Conservation (phyloP, 495 filamentous ascomycete genomes). For the Aeminium ludgeri region DNA sequence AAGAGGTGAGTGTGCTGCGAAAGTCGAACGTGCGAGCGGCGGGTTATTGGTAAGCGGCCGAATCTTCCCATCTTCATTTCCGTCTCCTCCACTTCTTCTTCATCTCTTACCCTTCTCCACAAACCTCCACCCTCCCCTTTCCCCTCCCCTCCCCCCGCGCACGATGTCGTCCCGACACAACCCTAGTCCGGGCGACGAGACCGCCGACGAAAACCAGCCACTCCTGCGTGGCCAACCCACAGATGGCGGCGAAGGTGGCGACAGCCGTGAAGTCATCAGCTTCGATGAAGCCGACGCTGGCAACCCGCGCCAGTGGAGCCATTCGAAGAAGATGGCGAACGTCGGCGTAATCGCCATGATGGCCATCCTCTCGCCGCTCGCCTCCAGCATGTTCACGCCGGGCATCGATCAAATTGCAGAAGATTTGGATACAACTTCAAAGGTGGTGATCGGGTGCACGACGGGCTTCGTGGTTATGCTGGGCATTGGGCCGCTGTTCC, state of each 20-base stretch:
- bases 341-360: conserved; percentile 28
- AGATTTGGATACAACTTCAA: conserved; percentile 17
- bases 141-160: background rate
- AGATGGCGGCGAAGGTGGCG: conserved; percentile 13
- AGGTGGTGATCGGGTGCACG: conserved; percentile 21
- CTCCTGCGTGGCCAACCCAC: conserved; percentile 4
- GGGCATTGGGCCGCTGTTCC: conserved; percentile 17
- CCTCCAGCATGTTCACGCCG: conserved; percentile 29
- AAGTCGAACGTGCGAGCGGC: too few relatives aligned
- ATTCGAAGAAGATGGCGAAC: conserved; percentile 24
- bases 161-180: too few relatives aligned
- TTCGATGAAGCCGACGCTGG: conserved; percentile 25
- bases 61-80: too few relatives aligned
- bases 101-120: too few relatives aligned
- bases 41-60: too few relatives aligned
- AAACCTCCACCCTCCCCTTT: background rate
- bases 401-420: conserved; percentile 28
- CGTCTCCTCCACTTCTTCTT: too few relatives aligned
- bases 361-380: conserved; percentile 27
- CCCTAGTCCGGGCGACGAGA: conserved; percentile 7
- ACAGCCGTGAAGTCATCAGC: conserved; percentile 19
- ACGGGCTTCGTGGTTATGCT: conserved; percentile 21
- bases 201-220: conserved; percentile 3
- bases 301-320: conserved; percentile 25
- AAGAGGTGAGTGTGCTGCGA: too few relatives aligned